Evolutionary conservation across 2,329 filamentous ascomycete species (phyloP), one percentile per base, ranked within the genome.

Genomic region (Juglanconis sp.): DNA sequence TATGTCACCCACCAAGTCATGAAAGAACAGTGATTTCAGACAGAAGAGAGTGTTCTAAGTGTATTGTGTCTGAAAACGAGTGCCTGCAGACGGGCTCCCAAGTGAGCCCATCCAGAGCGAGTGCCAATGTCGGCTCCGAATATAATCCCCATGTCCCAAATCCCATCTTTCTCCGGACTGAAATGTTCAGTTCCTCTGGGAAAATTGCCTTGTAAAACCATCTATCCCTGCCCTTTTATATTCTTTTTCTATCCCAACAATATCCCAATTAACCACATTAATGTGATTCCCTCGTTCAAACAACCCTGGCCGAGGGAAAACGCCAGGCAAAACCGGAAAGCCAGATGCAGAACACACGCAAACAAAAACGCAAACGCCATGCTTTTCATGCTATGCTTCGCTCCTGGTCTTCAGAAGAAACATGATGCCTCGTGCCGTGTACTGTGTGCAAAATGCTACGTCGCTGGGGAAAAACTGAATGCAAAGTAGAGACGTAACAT

Each of bases 31-130:
- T 36, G 17, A 10, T 11, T 42, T 52, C 30, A 48, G 49, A 53
- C 53, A 57, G 53, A 46, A 56, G 53, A 57, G 58, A 53, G 35
- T 57, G 59, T 57, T 38, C 40, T 42, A 54, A 52, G 48, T 61
- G 49, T 48, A 44, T 57, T 57, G 51, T 38, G 36, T 57, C 13
- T 48, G 36, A 10, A 46, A 48, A 9, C 38, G 30, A 46, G 36
- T 32, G 47, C n/a, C 44, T 51, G 55, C 15, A 44, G 49, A 17
- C 35, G 30, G 49, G 17, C 49, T 52, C 49, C 49, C 49, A 52
- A 52, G 49, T 52, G 34, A 52, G 49, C 49, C 49, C n/a, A 6
- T 9, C 32, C 13, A 7, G 44, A 46, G 13, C 15, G 38, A 38
- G 24, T 38, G 49, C 49, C 49, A 52, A 30, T 31, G 15, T 11